phyloP scores from a whole-genome alignment of 495 filamentous ascomycete genomes.

The Lophiostoma macrostomum region DNA sequence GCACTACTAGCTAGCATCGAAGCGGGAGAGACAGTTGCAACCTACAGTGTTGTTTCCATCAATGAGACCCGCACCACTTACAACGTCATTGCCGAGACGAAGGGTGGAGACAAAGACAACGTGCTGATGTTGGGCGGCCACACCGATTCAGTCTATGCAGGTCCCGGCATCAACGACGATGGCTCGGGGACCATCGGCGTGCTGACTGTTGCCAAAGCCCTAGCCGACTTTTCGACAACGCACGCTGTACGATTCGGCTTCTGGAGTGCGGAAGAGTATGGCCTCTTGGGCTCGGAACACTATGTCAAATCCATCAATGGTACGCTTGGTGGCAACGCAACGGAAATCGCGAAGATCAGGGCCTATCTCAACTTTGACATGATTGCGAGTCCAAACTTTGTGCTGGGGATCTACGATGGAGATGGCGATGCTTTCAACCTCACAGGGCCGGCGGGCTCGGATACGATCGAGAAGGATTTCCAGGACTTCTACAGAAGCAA shows the following conservation, averaged over 20 bases:
- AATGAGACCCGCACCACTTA: conserved; percentile 39
- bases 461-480: conserved; percentile 60
- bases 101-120: conserved; percentile 63
- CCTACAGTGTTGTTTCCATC: conserved; percentile 42
- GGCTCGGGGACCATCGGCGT: conserved; percentile 64
- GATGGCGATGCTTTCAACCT: conserved; percentile 62
- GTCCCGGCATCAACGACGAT: conserved; percentile 66
- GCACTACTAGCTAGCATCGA: conserved; percentile 46
- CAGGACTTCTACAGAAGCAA: conserved; percentile 55
- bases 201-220: conserved; percentile 60
- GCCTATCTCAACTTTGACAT: conserved; percentile 79
- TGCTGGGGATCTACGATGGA: conserved; percentile 68
- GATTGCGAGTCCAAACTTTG: conserved; percentile 74
- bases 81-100: conserved; percentile 68
- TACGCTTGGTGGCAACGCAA: conserved; percentile 30
- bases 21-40: conserved; percentile 34
- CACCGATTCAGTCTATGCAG: conserved; percentile 63
- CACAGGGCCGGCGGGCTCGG: conserved; percentile 62
- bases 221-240: conserved; percentile 56
- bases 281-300: conserved; percentile 60
- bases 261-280: conserved; percentile 67
- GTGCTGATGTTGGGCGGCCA: conserved; percentile 64
- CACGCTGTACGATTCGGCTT: conserved; percentile 69
- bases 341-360: conserved; percentile 55
- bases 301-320: conserved; percentile 53